Base-by-base conservation (phyloP, 257 asterid species). In the Cinchona pubescens region DNA sequence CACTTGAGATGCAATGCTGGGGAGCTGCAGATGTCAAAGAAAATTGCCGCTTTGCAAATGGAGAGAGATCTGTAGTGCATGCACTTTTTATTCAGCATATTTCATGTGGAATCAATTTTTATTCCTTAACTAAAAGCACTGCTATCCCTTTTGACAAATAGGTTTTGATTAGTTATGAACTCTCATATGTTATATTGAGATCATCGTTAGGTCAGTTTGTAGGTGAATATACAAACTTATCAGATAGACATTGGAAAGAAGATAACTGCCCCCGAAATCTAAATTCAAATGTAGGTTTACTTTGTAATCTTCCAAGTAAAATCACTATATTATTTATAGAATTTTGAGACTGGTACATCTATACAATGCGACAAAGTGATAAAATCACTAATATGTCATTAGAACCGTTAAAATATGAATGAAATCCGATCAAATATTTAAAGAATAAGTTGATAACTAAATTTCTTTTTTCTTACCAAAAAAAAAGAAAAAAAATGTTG, bases 81-180 rank as follows among this genome's bases (percentile, higher is more conserved):
- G 53, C 72, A 69, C 63, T 79, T 27, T 59, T 49, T 35, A n/a
- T 64, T 45, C 23, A n/a, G n/a, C 53, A 35, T 4, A 40, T 62
- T 37, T n/a, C 3, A 18, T 45, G 37, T 60, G 35, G 63, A 53
- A 71, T 71, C 53, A 40, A 40, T 34, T 34, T n/a, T 35, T 75
- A 75, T 80, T 80, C 79, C 79, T 80, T 65, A 71, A 27, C 9
- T 59, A 5, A 56, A 80, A 35, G 66, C 71, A 68, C n/a, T n/a
- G n/a, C n/a, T 51, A 73, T 56, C 40, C 34, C 12, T 29, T 35
- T 38, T 35, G 45, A 37, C 43, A 72, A 67, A 75, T 45, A 73
- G 58, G 58, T 38, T 70, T 58, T 68, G 12, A 67, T 38, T n/a
- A n/a, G n/a, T n/a, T 59, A 53, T 34, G 49, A 29, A 29, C 29